Conservation (phyloP, 768 basidiomycete genomes). For the Chalciporus chontae region DNA sequence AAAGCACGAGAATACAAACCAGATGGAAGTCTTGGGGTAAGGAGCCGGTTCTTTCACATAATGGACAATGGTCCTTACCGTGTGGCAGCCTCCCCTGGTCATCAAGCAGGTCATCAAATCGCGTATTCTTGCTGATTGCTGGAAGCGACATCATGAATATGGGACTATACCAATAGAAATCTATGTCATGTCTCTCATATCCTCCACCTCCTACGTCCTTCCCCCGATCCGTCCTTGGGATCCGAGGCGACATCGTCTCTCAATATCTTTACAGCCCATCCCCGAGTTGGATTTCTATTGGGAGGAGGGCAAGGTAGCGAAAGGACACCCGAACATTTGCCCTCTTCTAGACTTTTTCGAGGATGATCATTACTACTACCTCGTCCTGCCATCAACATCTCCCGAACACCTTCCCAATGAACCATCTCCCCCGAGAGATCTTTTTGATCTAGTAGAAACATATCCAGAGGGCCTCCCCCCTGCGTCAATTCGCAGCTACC, state of each 20-base stretch:
- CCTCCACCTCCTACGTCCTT: constrained; percentile 75
- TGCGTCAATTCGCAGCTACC: constrained; percentile 69
- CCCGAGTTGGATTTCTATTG: constrained; percentile 39
- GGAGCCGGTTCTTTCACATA: constrained; percentile 11
- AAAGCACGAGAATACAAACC: constrained; percentile 73
- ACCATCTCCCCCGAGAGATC: constrained; percentile 65
- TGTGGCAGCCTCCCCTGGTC: constrained; percentile 72
- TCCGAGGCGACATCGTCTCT: constrained; percentile 48
- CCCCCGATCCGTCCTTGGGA: constrained; percentile 82
- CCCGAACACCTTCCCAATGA: constrained; percentile 53
- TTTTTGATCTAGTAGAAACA: constrained; percentile 92
- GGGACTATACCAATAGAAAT: constrained; percentile 99
- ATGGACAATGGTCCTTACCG: constrained; percentile 6
- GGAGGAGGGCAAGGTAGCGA: constrained; percentile 67
- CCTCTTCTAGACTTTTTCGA: constrained; percentile 96
- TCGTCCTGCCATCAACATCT: constrained; percentile 78
- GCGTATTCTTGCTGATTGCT: constrained; percentile 97
- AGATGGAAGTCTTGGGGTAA: constrained; percentile 79
- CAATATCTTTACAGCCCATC: constrained; percentile 17
- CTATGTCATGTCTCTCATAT: constrained; percentile 88
- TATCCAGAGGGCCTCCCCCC: constrained; percentile 84
- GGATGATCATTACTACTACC: constrained; percentile 93
- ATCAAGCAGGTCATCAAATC: constrained; percentile 99
- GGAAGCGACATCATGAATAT: constrained; percentile 94
- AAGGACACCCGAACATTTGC: constrained; percentile 95